Evolutionary conservation across 306 rosid species (phyloP).

Genomic region (Fragaria ananassa): DNA sequence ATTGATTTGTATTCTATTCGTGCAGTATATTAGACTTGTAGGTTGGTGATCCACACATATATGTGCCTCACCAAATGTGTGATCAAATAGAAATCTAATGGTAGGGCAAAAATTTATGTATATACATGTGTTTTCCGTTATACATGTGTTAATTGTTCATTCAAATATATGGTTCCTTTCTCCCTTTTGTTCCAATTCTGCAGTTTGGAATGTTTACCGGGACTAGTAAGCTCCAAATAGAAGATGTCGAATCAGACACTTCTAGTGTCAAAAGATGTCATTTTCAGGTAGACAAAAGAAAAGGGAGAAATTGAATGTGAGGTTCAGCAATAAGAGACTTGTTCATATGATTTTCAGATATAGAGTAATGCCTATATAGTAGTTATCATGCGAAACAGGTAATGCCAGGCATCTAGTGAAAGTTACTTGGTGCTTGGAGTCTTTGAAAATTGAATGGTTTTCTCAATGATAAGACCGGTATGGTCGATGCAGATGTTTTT

Average conservation of each 20-base stretch:
- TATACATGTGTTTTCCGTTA: conserved; percentile 4
- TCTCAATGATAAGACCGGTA: not conserved
- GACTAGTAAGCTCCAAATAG: not conserved
- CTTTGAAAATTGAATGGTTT: not conserved
- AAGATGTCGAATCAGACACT: not conserved
- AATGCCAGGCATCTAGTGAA: not conserved
- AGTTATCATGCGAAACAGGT: not conserved
- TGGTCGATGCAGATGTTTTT: not conserved
- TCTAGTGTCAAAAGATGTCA: not conserved
- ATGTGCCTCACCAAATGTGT: conserved; percentile 14
- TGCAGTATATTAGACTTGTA: conserved; percentile 11
- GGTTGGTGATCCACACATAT: conserved; percentile 5
- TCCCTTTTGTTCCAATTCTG: not conserved
- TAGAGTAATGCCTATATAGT: not conserved
- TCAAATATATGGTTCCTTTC: not conserved
- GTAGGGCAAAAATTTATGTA: conserved; percentile 18
- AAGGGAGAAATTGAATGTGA: not conserved
- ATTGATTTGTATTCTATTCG: conserved; percentile 13
- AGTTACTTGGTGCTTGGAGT: not conserved
- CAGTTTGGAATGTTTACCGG: not conserved
- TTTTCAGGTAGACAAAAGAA: not conserved
- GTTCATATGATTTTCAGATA: not conserved
- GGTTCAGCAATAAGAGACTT: not conserved
- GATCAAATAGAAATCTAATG: conserved; percentile 16
- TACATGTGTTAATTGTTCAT: conserved; percentile 6